Conservation (phyloP, 345 rosid genomes). For the Limnanthes douglasii region DNA sequence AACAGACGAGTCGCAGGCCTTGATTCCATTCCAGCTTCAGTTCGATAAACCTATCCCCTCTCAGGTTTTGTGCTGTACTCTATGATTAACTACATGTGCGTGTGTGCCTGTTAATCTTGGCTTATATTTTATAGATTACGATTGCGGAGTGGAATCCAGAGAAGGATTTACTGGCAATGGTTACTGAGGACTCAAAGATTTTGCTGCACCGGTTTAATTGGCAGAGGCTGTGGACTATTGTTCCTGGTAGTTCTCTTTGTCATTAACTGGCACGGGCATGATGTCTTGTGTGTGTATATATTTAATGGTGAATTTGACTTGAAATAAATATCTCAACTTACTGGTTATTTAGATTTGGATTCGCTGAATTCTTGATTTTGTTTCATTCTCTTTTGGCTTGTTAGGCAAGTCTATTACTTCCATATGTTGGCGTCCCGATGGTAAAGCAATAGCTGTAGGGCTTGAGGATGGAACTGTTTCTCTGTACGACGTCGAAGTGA, state of each 20-base stretch:
- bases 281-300: too few relatives aligned
- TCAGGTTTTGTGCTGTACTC: constrained; percentile 28
- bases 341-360: background rate
- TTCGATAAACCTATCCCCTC: constrained; percentile 72
- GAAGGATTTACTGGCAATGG: constrained; percentile 87
- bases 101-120: background rate
- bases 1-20: constrained; percentile 36
- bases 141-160: constrained; percentile 76
- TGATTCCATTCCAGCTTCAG: constrained; percentile 73
- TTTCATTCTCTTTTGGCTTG: constrained; percentile 7
- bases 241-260: constrained; percentile 30
- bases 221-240: constrained; percentile 81
- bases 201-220: constrained; percentile 76
- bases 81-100: background rate
- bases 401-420: constrained; percentile 51
- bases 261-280: too few relatives aligned
- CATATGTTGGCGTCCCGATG: constrained; percentile 86
- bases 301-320: too few relatives aligned
- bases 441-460: constrained; percentile 77
- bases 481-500: constrained; percentile 76
- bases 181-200: constrained; percentile 57
- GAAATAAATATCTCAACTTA: too few relatives aligned
- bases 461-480: constrained; percentile 76
- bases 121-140: constrained; percentile 24
- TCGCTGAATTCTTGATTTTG: background rate